Percentiles rank a stretch among this genome's conserved stretches.
phyloP scores from a whole-genome alignment of 169 alveolate genomes.

The Perkinsus chesapeaki region DNA sequence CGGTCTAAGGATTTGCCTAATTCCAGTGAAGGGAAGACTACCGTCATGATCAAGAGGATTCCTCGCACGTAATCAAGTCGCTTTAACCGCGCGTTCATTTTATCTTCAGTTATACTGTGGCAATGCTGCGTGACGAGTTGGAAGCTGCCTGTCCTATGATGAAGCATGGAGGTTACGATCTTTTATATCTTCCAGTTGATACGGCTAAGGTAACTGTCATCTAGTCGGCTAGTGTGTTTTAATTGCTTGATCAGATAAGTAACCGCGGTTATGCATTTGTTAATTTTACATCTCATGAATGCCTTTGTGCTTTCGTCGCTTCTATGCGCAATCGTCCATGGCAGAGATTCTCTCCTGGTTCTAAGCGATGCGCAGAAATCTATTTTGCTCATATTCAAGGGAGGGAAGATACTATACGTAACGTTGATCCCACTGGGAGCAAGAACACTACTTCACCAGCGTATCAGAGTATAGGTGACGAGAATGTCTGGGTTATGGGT shows the following conservation, averaged over 20 bases:
- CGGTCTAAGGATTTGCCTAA: not conserved
- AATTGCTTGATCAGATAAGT: not conserved
- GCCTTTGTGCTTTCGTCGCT: not conserved
- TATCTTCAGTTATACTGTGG: not conserved
- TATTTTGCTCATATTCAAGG: not conserved
- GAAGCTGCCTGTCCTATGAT: not conserved
- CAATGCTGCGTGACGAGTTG: not conserved
- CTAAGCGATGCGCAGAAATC: not conserved
- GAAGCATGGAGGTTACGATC: not conserved
- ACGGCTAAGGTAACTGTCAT: not conserved
- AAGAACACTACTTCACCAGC: not conserved
- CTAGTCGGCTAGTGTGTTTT: not conserved
- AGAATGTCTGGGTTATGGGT: not conserved
- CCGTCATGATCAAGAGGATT: not conserved
- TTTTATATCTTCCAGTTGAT: not conserved
- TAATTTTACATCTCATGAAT: not conserved
- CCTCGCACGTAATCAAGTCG: not conserved
- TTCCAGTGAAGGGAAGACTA: not conserved
- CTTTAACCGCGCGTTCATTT: not conserved
- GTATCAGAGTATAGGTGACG: not conserved
- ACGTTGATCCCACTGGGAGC: not conserved
- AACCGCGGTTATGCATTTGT: not conserved
- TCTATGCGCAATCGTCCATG: not conserved
- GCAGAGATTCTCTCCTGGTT: slow-evolving; percentile 2
- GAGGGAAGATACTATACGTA: not conserved